These are phyloP conservation scores for Beta vulgaris DNA, from an alignment of 148 eudicot species.

Conservation along the genomic window DNA sequence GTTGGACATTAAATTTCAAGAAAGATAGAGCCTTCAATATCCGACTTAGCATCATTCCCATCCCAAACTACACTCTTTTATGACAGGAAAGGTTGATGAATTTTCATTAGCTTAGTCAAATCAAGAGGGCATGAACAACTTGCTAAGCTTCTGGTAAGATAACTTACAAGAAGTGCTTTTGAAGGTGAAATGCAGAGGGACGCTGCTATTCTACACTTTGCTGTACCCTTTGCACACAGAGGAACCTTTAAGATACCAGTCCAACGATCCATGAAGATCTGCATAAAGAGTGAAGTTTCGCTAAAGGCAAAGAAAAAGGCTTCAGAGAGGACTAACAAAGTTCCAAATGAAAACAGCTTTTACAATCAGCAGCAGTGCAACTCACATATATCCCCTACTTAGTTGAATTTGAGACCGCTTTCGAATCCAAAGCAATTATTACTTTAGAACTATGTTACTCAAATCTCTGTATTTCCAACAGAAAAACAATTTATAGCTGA, in stretches of 20 bases:
- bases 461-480: not conserved
- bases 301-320: not conserved
- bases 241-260: slow-evolving; percentile 67
- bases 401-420: not conserved
- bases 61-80: not conserved
- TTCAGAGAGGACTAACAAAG: not conserved
- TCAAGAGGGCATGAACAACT: not conserved
- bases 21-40: not conserved
- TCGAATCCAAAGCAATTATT: not conserved
- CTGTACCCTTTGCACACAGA: slow-evolving; percentile 36
- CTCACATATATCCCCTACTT: too few species aligned
- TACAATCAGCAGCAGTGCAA: not conserved
- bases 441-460: not conserved
- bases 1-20: not conserved
- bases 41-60: not conserved
- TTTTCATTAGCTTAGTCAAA: not conserved
- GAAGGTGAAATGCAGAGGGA: slow-evolving; percentile 72
- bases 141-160: not conserved
- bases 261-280: slow-evolving; percentile 76
- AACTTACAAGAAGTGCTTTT: slow-evolving; percentile 53
- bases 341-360: not conserved
- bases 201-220: slow-evolving; percentile 61
- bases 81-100: not conserved
- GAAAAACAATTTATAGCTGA: not conserved
- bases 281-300: slow-evolving; percentile 10